These are phyloP conservation scores for Colletotrichum phormii DNA, from an alignment of 2,329 filamentous ascomycete genomes.

Conservation along the genomic window DNA sequence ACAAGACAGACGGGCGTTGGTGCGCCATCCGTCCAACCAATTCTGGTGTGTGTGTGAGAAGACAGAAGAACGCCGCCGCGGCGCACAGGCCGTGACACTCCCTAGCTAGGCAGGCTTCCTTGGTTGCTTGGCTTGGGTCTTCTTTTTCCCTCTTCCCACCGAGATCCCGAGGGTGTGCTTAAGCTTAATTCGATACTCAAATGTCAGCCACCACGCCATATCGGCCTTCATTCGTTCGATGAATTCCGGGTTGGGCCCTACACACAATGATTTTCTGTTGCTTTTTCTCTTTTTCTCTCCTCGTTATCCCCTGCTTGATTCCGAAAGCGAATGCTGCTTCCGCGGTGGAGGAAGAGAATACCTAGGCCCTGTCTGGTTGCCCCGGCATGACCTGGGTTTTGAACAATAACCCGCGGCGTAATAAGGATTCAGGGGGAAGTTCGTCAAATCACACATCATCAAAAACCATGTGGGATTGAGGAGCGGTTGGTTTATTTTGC, in stretches of 20 bases:
- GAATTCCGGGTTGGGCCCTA: conserved; percentile 2
- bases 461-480: neutral
- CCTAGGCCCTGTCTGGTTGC: too few relatives aligned
- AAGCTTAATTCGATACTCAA: conserved; percentile 37
- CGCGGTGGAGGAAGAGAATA: conserved; percentile 6
- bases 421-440: neutral
- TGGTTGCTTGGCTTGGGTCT: conserved; percentile 9
- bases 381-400: neutral
- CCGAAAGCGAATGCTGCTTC: conserved; percentile 30
- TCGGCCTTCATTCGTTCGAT: conserved; percentile 31
- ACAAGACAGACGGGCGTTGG: neutral
- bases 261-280: neutral
- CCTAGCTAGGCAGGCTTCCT: conserved; percentile 1
- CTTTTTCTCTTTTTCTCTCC: neutral
- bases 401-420: conserved; percentile 10
- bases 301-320: conserved; percentile 12
- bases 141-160: neutral
- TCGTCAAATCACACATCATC: neutral
- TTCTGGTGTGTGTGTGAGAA: too few relatives aligned
- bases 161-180: conserved; percentile 34
- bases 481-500: conserved; percentile 17
- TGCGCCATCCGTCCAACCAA: neutral
- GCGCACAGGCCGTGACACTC: conserved; percentile 20
- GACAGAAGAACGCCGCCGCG: neutral
- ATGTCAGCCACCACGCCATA: conserved; percentile 31